Base-by-base conservation (phyloP, 140 eudicot genomes). In the Cichorium intybus region DNA sequence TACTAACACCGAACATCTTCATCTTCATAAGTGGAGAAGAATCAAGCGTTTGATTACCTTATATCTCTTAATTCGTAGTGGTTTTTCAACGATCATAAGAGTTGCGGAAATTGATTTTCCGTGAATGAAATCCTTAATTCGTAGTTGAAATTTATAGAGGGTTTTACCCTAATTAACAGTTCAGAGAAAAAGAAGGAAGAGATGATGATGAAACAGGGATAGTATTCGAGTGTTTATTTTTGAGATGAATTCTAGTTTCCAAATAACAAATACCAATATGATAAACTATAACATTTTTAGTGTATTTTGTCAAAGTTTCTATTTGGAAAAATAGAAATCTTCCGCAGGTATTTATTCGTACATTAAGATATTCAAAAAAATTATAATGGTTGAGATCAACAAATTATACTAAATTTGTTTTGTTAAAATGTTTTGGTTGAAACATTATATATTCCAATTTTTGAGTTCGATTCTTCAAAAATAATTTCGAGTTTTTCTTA, bases 81-180 rank as follows among this genome's bases (percentile, higher is more conserved):
- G 54, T 24, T 16, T 62, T 1, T 43, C 31, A 52, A 23, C 52
- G 60, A 51, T 50, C 33, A 58, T 29, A 12, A 28, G 52, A 64
- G 72, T 64, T 73, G 78, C 73, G 47, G 73, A 49, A 29, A 52
- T 63, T 46, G 72, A 64, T 73, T 10, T 28, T 48, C 11, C 29
- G 52, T 16, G 35, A 29, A 18, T 73, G 57, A 72, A 69, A 69
- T 45, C 66, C 66, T 62, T 47, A 10, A 58, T 70, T 54, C 18
- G 5, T 14, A 65, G 68, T 64, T 48, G 61, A 73, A 73, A 64
- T 65, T 56, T 73, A 46, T 45, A 35, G 62, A 65, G 68, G 79
- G 79, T 56, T 73, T 73, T 46, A 70, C 68, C 68, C 68, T 70
- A 70, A 70, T 70, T 46, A 59, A 70, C 68, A 70, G 68, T 72